Conservation (phyloP, 2,329 filamentous ascomycete species). For the Colletotrichum sojae region DNA sequence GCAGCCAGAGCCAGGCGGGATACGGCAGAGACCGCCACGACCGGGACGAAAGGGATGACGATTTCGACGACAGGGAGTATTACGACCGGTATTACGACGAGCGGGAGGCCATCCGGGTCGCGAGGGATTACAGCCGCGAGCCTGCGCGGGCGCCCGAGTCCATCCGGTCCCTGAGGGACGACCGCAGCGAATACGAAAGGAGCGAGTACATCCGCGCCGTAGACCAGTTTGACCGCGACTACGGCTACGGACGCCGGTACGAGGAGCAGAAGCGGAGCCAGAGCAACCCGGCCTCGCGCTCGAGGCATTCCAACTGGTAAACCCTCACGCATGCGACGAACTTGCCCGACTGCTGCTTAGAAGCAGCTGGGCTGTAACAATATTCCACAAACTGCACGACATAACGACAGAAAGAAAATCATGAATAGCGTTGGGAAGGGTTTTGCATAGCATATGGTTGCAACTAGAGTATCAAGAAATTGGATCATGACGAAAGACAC, state of each 20-base stretch:
- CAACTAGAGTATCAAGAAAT: neutral
- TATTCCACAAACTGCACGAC: slow-evolving; percentile 4
- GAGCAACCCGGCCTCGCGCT: slow-evolving; percentile 29
- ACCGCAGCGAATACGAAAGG: neutral
- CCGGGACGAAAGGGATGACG: slow-evolving; percentile 12
- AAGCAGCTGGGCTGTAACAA: neutral
- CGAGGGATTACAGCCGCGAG: slow-evolving; percentile 31
- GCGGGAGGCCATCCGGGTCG: slow-evolving; percentile 24
- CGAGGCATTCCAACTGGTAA: slow-evolving; percentile 31
- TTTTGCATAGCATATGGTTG: slow-evolving; percentile 2
- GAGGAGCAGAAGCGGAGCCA: slow-evolving; percentile 31
- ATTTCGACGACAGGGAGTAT: slow-evolving; percentile 31
- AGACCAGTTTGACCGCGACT: slow-evolving; percentile 24
- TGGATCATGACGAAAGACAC: neutral
- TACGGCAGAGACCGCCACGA: slow-evolving; percentile 5
- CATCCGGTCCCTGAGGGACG: slow-evolving; percentile 6
- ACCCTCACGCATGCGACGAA: neutral
- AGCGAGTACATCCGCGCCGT: slow-evolving; percentile 8
- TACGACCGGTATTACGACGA: slow-evolving; percentile 28
- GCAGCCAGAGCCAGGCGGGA: slow-evolving; percentile 19
- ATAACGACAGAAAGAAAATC: slow-evolving; percentile 3
- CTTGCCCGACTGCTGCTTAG: neutral
- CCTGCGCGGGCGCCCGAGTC: slow-evolving; percentile 23
- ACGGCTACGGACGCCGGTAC: slow-evolving; percentile 24
- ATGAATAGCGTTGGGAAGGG: neutral